Evolutionary conservation across 495 filamentous ascomycete genomes (phyloP), one percentile per base, ranked within the genome.

Genomic region (Lasiosphaeriaceae sp.): DNA sequence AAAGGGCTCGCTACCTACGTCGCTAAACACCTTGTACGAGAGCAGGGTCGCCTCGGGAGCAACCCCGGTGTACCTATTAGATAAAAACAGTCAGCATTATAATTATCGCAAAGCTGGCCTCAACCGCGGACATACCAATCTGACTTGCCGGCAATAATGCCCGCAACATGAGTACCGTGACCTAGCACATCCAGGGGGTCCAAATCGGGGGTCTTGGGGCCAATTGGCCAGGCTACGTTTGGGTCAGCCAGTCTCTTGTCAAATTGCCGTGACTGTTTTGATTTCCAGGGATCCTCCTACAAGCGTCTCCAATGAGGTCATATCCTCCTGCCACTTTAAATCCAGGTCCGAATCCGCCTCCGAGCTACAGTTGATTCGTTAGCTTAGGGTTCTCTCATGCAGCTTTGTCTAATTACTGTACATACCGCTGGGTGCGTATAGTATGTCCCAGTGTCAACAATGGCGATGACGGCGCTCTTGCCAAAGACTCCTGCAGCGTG

Each of bases 161-260:
- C 76, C 19, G 76, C 60, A 16, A 77, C 76, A 51, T 77, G 76
- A 11, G 78, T 82, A 14, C 78, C 79, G 53, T 77, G 74, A n/a
- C 73, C 73, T 21, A 64, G 54, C 11, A 61, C 57, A 52, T 80
- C 76, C 48, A 71, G 63, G 1, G 75, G 74, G 57, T 79, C 77
- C 34, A 66, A 50, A 39, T 75, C 74, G 21, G 75, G 74, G 26
- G 47, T 47, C 26, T 62, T 61, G 14, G 58, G 49, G 17, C 46
- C 58, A 31, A 55, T 52, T 12, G 70, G 64, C 58, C 63, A 70
- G 4, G 24, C 66, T 70, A 19, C 24, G n/a, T 19, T 43, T 19
- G 26, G 8, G 26, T 56, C 29, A 50, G 48, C 23, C 20, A 43
- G 35, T 23, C 49, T 21, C 3, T 6, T 24, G 14, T 12, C 19